A percentile compares a stretch with the other conserved stretches of the same genome.
Evolutionary conservation across 768 basidiomycete genomes (phyloP).

Genomic region (Tremella fuciformis): DNA sequence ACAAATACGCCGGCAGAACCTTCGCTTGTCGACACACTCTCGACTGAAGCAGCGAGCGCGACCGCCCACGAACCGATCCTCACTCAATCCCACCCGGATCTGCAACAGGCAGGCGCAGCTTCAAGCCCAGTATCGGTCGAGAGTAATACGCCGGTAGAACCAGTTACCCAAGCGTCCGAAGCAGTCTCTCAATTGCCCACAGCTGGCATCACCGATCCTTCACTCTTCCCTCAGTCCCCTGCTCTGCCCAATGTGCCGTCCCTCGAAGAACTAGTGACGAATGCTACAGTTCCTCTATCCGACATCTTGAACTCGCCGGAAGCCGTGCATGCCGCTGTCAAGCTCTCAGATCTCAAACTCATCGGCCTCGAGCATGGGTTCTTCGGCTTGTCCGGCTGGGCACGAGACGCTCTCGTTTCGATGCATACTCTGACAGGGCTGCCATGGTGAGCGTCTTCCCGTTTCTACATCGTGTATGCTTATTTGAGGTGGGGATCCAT

Average conservation of each 20-base stretch:
- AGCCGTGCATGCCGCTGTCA: slow-evolving; percentile 46
- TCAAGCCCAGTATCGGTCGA: not conserved
- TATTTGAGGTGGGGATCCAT: slow-evolving; percentile 48
- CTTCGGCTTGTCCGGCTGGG: slow-evolving; percentile 43
- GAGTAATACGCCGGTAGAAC: slow-evolving; percentile 6
- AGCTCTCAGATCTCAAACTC: slow-evolving; percentile 42
- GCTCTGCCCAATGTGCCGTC: slow-evolving; percentile 14
- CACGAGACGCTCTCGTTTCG: slow-evolving; percentile 39
- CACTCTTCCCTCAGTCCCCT: slow-evolving; percentile 9
- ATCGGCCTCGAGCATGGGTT: slow-evolving; percentile 44
- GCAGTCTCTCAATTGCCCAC: slow-evolving; percentile 9
- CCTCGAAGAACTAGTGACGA: slow-evolving; percentile 30
- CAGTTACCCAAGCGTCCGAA: not conserved
- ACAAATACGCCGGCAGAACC: not conserved
- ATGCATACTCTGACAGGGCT: slow-evolving; percentile 41
- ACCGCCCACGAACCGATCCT: slow-evolving; percentile 31
- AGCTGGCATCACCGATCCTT: slow-evolving; percentile 17
- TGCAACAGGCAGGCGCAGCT: slow-evolving; percentile 12
- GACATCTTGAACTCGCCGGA: slow-evolving; percentile 47
- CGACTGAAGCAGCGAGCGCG: not conserved
- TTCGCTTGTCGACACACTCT: slow-evolving; percentile 3
- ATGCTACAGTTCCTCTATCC: slow-evolving; percentile 25
- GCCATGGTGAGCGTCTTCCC: slow-evolving; percentile 42
- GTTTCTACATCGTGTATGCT: not conserved
- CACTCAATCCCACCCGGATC: slow-evolving; percentile 32